Evolutionary conservation across 768 basidiomycete genomes (phyloP).

Genomic region (Phlebiopsis flavidoalba): DNA sequence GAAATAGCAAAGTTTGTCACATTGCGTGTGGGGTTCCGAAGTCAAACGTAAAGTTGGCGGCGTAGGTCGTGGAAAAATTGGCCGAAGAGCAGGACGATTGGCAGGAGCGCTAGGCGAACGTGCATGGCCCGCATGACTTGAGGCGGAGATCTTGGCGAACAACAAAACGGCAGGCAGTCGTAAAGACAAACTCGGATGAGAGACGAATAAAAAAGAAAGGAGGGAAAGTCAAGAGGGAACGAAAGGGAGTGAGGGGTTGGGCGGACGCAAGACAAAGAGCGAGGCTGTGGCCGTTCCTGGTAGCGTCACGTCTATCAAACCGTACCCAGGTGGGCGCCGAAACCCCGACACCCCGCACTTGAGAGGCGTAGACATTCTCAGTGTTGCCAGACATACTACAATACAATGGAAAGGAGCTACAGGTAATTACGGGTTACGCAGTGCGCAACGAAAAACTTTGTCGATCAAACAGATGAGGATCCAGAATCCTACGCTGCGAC

Average conservation of each 20-base stretch:
- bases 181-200: neutral
- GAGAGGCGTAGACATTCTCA: neutral
- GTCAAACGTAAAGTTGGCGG: conserved; percentile 42
- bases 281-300: neutral
- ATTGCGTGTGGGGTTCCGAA: conserved; percentile 50
- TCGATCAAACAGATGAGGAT: neutral
- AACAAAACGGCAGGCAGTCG: neutral
- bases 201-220: neutral
- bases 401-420: neutral
- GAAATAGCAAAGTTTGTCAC: conserved; percentile 55
- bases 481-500: neutral
- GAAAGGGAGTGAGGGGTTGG: neutral
- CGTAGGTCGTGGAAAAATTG: conserved; percentile 14
- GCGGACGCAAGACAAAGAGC: neutral
- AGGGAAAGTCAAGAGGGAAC: neutral
- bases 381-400: no score
- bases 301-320: conserved; percentile 3
- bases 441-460: neutral
- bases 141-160: neutral
- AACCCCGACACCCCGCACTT: neutral
- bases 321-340: neutral
- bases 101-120: conserved; percentile 16
- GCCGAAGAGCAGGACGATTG: conserved; percentile 17
- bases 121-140: conserved; percentile 13
- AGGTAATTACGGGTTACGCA: neutral